Base-by-base conservation (phyloP, 2,329 filamentous ascomycete genomes). In the Neocatenulostroma microsporum region DNA sequence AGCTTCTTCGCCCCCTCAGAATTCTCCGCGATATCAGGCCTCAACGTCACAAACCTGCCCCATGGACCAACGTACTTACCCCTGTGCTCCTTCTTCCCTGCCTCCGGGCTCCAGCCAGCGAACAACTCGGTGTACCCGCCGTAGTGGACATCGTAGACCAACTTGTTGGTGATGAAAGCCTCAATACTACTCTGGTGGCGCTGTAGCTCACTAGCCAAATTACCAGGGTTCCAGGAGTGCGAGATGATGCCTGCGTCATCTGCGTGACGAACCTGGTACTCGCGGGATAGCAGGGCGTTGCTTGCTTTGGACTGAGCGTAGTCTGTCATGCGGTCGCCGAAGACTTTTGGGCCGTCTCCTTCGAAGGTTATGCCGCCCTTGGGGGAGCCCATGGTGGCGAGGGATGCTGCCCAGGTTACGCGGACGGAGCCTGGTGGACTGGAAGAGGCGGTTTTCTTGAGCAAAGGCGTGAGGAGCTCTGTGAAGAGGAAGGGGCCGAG, bases 121-220 rank as follows among this genome's bases (percentile, higher is more conserved):
- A 46, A 59, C 13, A 61, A 36, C 39, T 57, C 54, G 2, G 57
- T 61, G 26, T 58, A 60, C 12, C 47, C 57, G 1, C 57, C 57
- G 15, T 45, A 50, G 3, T 45, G 37, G 0, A 51, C 37, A 17
- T 43, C 46, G 30, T 55, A 54, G 2, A 50, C 21, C 15, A 57
- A n/a, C 18, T 36, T 27, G 5, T 23, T 30, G 1, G 37, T 42
- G 3, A 47, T 6, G 4, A 44, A 17, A 5, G 28, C 20, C 37
- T 37, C 37, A 3, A 45, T n/a, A 2, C 32, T 27, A 2, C 20
- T 28, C 44, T 31, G 34, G 34, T 60, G 54, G 7, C 55, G 41
- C 33, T 49, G 44, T 17, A 58, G 41, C 41, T 59, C 53, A 3
- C 38, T 53, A 12, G 41, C 41, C 29, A 60, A 40, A 31, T 59